A percentile compares a stretch with the other conserved stretches of the same genome.
These are phyloP conservation scores for Discostella stelligeroides DNA, from an alignment of 108 stramenopile genomes.

Conservation along the genomic window DNA sequence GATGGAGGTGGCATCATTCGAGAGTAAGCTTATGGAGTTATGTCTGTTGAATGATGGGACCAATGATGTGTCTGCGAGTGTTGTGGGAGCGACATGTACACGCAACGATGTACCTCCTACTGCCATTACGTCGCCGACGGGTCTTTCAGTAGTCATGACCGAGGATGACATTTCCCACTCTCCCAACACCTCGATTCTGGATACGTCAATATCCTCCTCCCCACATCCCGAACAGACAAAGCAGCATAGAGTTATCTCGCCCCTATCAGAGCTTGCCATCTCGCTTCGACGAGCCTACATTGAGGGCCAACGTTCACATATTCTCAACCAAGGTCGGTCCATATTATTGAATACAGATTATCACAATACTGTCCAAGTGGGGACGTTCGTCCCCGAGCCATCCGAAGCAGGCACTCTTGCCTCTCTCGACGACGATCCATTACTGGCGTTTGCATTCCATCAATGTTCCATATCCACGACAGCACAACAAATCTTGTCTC, in stretches of 20 bases:
- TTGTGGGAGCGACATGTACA: neutral
- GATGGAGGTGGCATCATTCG: slow-evolving; percentile 53
- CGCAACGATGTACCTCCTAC: neutral
- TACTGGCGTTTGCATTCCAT: slow-evolving; percentile 66
- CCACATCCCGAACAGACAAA: slow-evolving; percentile 5
- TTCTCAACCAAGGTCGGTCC: slow-evolving; percentile 64
- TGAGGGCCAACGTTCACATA: slow-evolving; percentile 62
- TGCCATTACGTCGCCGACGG: slow-evolving; percentile 23
- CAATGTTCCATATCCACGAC: slow-evolving; percentile 69
- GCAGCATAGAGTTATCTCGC: slow-evolving; percentile 24
- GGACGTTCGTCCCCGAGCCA: slow-evolving; percentile 44
- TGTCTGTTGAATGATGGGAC: slow-evolving; percentile 26
- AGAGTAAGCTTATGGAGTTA: slow-evolving; percentile 42
- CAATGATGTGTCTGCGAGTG: neutral
- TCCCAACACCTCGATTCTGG: slow-evolving; percentile 15
- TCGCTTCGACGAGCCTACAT: slow-evolving; percentile 60
- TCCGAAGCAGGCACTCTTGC: slow-evolving; percentile 39
- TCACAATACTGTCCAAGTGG: slow-evolving; percentile 76
- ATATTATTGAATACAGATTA: slow-evolving; percentile 79
- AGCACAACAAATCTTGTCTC: slow-evolving; percentile 57
- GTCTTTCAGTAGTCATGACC: slow-evolving; percentile 27
- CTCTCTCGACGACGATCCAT: slow-evolving; percentile 52
- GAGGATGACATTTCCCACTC: slow-evolving; percentile 16
- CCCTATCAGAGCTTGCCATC: slow-evolving; percentile 43
- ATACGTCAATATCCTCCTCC: slow-evolving; percentile 15